A percentile compares a stretch with the other conserved stretches of the same genome.
These are phyloP conservation scores for Solanum ahanhuiri DNA, from an alignment of 257 asterid genomes.

Conservation along the genomic window DNA sequence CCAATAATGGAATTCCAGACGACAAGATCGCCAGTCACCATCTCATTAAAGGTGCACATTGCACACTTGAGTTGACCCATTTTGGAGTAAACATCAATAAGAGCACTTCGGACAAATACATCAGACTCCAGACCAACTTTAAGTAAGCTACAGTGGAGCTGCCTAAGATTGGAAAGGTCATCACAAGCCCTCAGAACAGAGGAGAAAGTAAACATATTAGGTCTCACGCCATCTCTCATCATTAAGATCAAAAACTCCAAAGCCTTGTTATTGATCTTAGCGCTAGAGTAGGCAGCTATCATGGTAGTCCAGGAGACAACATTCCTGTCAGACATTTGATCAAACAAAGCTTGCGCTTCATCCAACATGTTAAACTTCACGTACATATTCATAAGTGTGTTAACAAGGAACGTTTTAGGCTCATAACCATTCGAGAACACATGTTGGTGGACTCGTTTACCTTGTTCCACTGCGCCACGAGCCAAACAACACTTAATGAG, in stretches of 20 bases:
- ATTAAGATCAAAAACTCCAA: conserved; percentile 52
- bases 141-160: conserved; percentile 55
- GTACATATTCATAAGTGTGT: conserved; percentile 65
- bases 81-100: conserved; percentile 61
- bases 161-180: conserved; percentile 29
- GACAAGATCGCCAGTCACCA: conserved; percentile 58
- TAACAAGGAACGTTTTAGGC: conserved; percentile 71
- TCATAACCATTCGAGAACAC: conserved; percentile 60
- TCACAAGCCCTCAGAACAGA: conserved; percentile 84
- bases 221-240: conserved; percentile 69
- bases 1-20: conserved; percentile 88
- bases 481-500: conserved; percentile 80
- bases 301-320: conserved; percentile 76
- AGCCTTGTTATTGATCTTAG: conserved; percentile 34
- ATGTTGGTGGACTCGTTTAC: conserved; percentile 48
- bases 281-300: conserved; percentile 54
- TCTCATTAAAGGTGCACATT: conserved; percentile 46
- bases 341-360: conserved; percentile 61
- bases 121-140: conserved; percentile 84
- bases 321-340: conserved; percentile 53
- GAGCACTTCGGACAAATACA: conserved; percentile 78
- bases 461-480: conserved; percentile 46
- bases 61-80: conserved; percentile 49
- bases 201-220: conserved; percentile 85
- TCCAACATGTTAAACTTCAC: conserved; percentile 54